These are phyloP conservation scores for Diplosphaera chodatii DNA, from an alignment of 139 green algal species.

Conservation along the genomic window DNA sequence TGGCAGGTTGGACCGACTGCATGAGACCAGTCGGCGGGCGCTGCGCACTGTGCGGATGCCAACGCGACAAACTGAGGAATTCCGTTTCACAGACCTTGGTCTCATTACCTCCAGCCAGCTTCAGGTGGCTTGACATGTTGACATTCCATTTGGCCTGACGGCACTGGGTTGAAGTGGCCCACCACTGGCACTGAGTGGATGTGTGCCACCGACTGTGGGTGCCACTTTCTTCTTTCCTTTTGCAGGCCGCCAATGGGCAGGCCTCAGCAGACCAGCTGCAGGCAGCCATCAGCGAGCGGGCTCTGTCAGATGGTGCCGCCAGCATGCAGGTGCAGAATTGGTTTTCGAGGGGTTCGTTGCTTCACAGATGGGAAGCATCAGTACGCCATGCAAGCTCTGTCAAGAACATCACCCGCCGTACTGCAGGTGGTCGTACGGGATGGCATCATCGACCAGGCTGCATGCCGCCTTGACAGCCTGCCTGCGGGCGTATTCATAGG, in stretches of 20 bases:
- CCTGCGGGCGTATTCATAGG: constrained; percentile 57
- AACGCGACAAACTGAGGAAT: constrained; percentile 74
- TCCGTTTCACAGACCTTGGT: constrained; percentile 76
- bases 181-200: no score
- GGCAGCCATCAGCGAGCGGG: background rate
- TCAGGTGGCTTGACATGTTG: constrained; percentile 6
- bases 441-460: constrained; percentile 38
- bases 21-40: constrained; percentile 20
- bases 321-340: constrained; percentile 5
- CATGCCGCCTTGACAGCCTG: constrained; percentile 35
- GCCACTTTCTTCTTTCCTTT: no score
- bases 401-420: no score
- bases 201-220: no score
- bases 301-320: constrained; percentile 16
- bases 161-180: no score
- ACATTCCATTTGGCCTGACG: no score
- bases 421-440: constrained; percentile 56
- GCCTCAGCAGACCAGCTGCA: constrained; percentile 2
- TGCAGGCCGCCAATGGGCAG: constrained; percentile 2
- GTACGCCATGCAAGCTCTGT: no score
- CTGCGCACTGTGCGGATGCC: constrained; percentile 66
- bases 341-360: no score
- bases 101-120: constrained; percentile 30
- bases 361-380: no score
- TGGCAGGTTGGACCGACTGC: constrained; percentile 35